Percentiles rank a stretch among this genome's conserved stretches.
Evolutionary conservation across 352 stramenopile genomes (phyloP).

Genomic region (Phytophthora colocasiae): DNA sequence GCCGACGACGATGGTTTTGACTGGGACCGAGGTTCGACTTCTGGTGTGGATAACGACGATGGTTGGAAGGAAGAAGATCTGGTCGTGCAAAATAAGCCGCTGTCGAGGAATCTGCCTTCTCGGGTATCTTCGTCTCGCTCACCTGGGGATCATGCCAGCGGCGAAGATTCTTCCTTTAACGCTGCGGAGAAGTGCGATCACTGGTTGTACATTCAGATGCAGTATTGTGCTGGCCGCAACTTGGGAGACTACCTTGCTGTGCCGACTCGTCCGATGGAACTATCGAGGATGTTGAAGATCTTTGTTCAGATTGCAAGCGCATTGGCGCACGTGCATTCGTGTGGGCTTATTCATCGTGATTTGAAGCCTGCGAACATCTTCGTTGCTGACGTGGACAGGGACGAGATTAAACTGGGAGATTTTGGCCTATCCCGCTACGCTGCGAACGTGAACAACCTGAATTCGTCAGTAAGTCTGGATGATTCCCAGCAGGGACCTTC

Average conservation of each 20-base stretch:
- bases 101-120: conserved; percentile 18
- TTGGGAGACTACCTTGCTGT: conserved; percentile 86
- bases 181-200: conserved; percentile 77
- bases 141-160: conserved; percentile 23
- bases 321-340: conserved; percentile 92
- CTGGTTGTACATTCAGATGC: conserved; percentile 94
- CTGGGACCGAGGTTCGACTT: conserved; percentile 72
- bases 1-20: conserved; percentile 79
- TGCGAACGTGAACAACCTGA: conserved; percentile 82
- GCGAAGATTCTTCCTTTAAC: conserved; percentile 60
- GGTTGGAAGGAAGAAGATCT: conserved; percentile 75
- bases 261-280: conserved; percentile 71
- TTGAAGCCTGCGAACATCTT: conserved; percentile 95
- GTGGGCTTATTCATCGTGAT: conserved; percentile 92
- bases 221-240: conserved; percentile 88
- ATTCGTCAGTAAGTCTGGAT: conserved; percentile 43
- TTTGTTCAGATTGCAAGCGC: conserved; percentile 91
- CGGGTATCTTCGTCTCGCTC: conserved; percentile 15
- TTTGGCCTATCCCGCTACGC: conserved; percentile 90
- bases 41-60: conserved; percentile 44
- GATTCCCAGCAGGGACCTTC: conserved; percentile 37
- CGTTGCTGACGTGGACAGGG: conserved; percentile 82
- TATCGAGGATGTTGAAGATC: conserved; percentile 84
- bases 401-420: conserved; percentile 91
- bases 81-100: conserved; percentile 49